Conservation (phyloP, 1,284 basidiomycete species). For the Puccinia hordei region DNA sequence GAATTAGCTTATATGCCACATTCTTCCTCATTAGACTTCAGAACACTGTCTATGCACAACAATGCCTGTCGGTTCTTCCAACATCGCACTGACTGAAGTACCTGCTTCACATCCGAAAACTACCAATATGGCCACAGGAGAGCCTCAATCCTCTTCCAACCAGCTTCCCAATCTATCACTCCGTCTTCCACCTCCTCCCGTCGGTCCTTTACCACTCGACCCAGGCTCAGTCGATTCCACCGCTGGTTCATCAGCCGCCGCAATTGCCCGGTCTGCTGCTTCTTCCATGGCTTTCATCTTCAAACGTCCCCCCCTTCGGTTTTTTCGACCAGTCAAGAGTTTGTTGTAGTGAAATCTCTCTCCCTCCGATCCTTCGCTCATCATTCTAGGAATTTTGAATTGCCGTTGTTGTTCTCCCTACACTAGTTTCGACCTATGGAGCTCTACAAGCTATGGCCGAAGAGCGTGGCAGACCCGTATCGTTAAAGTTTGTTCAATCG, state of each 20-base stretch:
- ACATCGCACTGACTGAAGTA: background rate
- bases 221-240: constrained; percentile 27
- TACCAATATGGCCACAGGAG: no score
- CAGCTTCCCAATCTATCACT: background rate
- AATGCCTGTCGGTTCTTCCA: background rate
- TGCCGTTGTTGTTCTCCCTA: background rate
- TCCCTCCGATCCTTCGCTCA: background rate
- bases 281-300: constrained; percentile 42
- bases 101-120: background rate
- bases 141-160: background rate
- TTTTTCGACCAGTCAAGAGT: constrained; percentile 48
- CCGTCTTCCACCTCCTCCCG: constrained; percentile 24
- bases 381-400: background rate
- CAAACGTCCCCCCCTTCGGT: constrained; percentile 41
- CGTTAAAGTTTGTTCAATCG: constrained; percentile 18
- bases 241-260: constrained; percentile 17
- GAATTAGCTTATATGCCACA: background rate
- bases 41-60: background rate
- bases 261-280: constrained; percentile 27
- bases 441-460: constrained; percentile 28
- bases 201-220: constrained; percentile 35
- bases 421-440: constrained; percentile 34
- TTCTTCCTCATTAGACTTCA: background rate
- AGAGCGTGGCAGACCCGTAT: constrained; percentile 14
- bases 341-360: background rate